Base-by-base conservation (phyloP, 2,329 filamentous ascomycete genomes). In the Clonostachys chloroleuca region DNA sequence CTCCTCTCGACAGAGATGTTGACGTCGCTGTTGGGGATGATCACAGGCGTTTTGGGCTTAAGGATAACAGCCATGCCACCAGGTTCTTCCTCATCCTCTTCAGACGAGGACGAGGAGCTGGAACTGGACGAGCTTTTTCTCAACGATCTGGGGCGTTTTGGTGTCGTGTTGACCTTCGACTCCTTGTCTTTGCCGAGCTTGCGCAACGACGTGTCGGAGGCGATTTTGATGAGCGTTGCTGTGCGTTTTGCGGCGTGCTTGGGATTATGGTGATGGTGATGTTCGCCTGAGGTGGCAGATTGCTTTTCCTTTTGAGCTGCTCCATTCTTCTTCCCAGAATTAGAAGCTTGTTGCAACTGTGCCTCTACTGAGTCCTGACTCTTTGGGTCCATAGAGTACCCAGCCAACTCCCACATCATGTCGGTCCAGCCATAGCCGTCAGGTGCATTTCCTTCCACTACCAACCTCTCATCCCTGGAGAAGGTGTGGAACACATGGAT, bases 1-100 rank as follows among this genome's bases (percentile, higher is more conserved):
- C 92, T 83, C 8, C 90, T 81, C 68, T 97, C 92, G 20, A 96
- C 83, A 44, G 91, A 85, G 54, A 97, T 87, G 63, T 95, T 96
- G 55, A 97, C 78, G 60, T 97, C 94, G 62, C 86, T 91, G 42
- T 84, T 88, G 1, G 87, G 83, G 1, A 97, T 67, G 8, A 85
- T 77, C 6, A 97, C 72, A 0, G 84, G 84, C 5, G 73, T 70
- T 0, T 71, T 67, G 0, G 94, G 90, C 40, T 83, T 85, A 59
- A 96, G 87, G 30, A 96, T 84, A 39, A 95, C 86, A 3, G 82
- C 82, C 54, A 86, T 85, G 24, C 87, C 84, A 33, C 83, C 83
- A 1, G 77, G 68, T 54, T 84, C 75, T 33, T 53, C 24, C 9
- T 30, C 24, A 6, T 72, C 70, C 24, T 65, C 44, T 24, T 49